Base-by-base conservation (phyloP, 768 basidiomycete species). In the Termitomyces heimii region DNA sequence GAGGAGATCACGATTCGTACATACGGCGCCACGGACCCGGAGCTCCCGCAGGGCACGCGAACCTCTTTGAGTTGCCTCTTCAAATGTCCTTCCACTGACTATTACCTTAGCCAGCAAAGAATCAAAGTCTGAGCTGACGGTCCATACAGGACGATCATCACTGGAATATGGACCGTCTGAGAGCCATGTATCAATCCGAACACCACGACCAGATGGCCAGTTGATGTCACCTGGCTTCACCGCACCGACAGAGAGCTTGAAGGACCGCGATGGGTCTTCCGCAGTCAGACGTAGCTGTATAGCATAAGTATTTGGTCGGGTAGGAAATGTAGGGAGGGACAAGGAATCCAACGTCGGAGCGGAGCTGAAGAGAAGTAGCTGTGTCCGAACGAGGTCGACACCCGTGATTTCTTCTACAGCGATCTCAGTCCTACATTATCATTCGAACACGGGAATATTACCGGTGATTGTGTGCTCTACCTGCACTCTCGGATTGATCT, bases 401-500 rank as follows among this genome's bases (percentile, higher is more conserved):
- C 89, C 89, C 32, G 85, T 89, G 64, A 95, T 89, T 67, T 93
- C 92, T 82, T 94, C 92, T 89, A 63, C 29, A 48, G 43, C 18
- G 46, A 31, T 16, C 61, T 26, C 40, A 49, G 50, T 24, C 18
- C 50, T 40, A 22, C 22, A 20, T 42, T 12, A 18, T 3, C 29
- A 31, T 20, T 20, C 29, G 58, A 16, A 16, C 51, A 45, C 29
- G n/a, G 53, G 56, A 42, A 29, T 64, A 74, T 39, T 64, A 85
- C 89, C 89, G 56, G 93, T 92, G 63, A 94, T 85, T 46, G 93
- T 94, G 73, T 94, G 93, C 68, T 94, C 93, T 68, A 95, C 93
- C 69, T 95, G 93, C 54, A 94, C 89, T 71, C 92, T 88, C 24
- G 62, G 62, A 42, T 62, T 62, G 29, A 62, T 62, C 40, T 62